Conservation (phyloP, 768 basidiomycete genomes). For the Dioszegia crocea region DNA sequence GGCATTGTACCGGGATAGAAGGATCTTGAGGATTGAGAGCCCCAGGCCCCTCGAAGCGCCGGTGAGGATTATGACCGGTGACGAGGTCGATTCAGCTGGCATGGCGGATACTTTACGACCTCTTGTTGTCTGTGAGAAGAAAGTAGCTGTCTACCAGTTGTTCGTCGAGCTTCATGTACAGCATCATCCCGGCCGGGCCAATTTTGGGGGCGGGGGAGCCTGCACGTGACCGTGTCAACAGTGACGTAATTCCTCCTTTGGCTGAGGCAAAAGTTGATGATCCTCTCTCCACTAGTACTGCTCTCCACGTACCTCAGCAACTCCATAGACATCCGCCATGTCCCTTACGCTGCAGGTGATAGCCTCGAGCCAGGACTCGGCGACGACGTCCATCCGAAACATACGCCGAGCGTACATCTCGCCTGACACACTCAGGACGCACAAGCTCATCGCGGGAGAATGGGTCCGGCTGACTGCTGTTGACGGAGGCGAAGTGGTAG, state of each 20-base stretch:
- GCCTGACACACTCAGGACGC: conserved; percentile 31
- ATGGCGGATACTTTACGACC: too few species aligned
- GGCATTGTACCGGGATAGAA: conserved; percentile 62
- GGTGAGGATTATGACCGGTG: conserved; percentile 69
- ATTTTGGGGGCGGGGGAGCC: too few species aligned
- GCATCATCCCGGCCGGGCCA: too few species aligned
- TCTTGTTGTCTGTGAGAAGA: too few species aligned
- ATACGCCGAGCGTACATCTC: conserved; percentile 27
- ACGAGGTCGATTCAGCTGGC: neutral
- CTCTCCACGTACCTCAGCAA: too few species aligned
- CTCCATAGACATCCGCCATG: too few species aligned
- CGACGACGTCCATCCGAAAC: conserved; percentile 1
- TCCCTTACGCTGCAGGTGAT: neutral
- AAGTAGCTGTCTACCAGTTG: too few species aligned
- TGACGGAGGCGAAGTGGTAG: conserved; percentile 4
- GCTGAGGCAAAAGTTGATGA: too few species aligned
- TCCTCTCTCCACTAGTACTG: too few species aligned
- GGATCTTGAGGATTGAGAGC: conserved; percentile 66
- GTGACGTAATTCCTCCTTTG: too few species aligned
- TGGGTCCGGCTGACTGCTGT: conserved; percentile 30
- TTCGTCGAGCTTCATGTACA: too few species aligned
- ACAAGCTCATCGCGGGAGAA: conserved; percentile 42
- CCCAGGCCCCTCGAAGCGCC: conserved; percentile 79
- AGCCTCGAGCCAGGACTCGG: neutral
- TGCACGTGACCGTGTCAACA: too few species aligned